phyloP scores from a whole-genome alignment of 441 rosid species.

The Isatis lusitanica region DNA sequence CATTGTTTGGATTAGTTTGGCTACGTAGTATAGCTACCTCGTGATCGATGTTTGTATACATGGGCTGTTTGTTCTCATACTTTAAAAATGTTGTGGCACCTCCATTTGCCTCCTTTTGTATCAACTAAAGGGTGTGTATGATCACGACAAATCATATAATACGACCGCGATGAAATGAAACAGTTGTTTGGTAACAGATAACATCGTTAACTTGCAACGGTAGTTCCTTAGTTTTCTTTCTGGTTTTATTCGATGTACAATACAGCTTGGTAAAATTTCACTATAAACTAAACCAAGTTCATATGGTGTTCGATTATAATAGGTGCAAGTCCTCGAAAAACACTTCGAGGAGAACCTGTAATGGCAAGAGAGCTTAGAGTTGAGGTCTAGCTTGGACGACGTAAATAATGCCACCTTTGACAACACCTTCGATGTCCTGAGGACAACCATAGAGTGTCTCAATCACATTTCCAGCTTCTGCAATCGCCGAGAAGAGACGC shows the following conservation, averaged over 20 bases:
- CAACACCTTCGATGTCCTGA: constrained; percentile 68
- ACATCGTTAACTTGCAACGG: neutral
- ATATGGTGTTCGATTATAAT: neutral
- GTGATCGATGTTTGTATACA: too few species aligned
- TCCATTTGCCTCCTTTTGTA: neutral
- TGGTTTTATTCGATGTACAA: neutral
- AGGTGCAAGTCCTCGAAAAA: neutral
- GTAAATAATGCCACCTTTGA: constrained; percentile 47
- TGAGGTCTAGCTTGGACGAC: constrained; percentile 74
- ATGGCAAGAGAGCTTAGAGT: constrained; percentile 23
- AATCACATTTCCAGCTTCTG: constrained; percentile 53
- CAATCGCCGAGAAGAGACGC: constrained; percentile 51
- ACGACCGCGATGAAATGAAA: neutral
- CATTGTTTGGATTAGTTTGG: neutral
- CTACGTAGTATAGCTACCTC: too few species aligned
- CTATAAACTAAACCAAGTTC: neutral
- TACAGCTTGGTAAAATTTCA: neutral
- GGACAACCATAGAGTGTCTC: constrained; percentile 58
- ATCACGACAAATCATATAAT: too few species aligned
- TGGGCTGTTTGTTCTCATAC: neutral
- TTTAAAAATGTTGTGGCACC: neutral
- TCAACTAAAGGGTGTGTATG: neutral
- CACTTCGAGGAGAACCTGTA: neutral
- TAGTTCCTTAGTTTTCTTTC: neutral
- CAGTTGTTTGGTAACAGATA: neutral